Conservation (phyloP, 441 rosid species). For the Codiaeum variegatum region DNA sequence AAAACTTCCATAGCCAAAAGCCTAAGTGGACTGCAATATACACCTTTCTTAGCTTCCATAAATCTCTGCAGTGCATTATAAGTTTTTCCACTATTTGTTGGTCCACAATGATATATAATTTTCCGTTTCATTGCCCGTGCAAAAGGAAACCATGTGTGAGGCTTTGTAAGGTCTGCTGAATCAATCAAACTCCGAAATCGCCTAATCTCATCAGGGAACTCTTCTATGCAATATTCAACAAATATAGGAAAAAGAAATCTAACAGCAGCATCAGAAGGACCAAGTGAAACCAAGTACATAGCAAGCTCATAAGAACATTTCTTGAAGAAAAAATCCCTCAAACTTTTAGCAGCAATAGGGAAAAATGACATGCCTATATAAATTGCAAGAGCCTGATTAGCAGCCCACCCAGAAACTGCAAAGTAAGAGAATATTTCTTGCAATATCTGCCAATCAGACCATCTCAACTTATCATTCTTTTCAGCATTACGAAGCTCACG, state of each 20-base stretch:
- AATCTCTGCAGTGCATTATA: constrained; percentile 81
- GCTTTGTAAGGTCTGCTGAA: constrained; percentile 84
- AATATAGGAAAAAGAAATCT: constrained; percentile 77
- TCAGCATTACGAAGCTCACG: constrained; percentile 38
- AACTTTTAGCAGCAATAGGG: constrained; percentile 61
- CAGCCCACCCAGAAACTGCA: constrained; percentile 69
- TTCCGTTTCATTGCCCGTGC: constrained; percentile 89
- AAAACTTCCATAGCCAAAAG: constrained; percentile 97
- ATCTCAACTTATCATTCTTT: constrained; percentile 33
- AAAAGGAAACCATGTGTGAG: constrained; percentile 90
- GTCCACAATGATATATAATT: constrained; percentile 89
- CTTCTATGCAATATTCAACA: constrained; percentile 74
- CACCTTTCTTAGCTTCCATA: constrained; percentile 89
- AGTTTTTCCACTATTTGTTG: constrained; percentile 95
- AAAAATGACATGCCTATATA: constrained; percentile 77
- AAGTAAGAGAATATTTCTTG: constrained; percentile 49
- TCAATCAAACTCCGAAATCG: constrained; percentile 53
- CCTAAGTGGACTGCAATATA: constrained; percentile 93
- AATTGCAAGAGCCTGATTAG: constrained; percentile 78
- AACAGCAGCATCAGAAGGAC: constrained; percentile 58
- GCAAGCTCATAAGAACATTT: constrained; percentile 46
- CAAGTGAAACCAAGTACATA: constrained; percentile 47
- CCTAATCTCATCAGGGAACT: constrained; percentile 72
- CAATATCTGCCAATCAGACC: constrained; percentile 40
- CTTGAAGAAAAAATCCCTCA: constrained; percentile 45